Percentiles rank a stretch among this genome's conserved stretches.
phyloP scores from a whole-genome alignment of 2,329 filamentous ascomycete species.

The Scedosporium minutisporum region DNA sequence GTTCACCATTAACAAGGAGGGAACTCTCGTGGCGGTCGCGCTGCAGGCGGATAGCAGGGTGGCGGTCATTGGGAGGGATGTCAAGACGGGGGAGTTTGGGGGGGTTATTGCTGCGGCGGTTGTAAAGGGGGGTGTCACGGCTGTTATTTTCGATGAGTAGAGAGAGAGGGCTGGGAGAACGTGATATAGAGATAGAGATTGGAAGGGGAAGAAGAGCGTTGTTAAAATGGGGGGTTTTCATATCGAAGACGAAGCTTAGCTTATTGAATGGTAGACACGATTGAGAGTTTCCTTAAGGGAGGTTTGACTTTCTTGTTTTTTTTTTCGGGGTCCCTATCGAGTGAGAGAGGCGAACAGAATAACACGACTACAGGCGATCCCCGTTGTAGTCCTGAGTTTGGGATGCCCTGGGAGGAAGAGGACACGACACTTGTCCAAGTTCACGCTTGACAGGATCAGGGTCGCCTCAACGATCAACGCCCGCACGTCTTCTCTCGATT shows the following conservation, averaged over 20 bases:
- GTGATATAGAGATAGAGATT: background rate
- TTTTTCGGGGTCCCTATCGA: too few species aligned
- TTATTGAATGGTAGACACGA: too few species aligned
- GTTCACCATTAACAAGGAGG: slow-evolving; percentile 56
- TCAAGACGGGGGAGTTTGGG: slow-evolving; percentile 45
- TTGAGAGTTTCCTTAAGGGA: too few species aligned
- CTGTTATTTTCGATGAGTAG: slow-evolving; percentile 36
- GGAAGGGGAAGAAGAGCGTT: background rate
- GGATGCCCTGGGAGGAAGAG: too few species aligned
- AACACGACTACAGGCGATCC: too few species aligned
- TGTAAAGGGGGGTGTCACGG: slow-evolving; percentile 34
- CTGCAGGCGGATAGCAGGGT: slow-evolving; percentile 53
- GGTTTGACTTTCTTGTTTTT: too few species aligned
- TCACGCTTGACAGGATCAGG: too few species aligned
- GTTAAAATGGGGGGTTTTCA: background rate
- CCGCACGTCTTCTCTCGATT: background rate
- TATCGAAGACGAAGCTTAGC: background rate
- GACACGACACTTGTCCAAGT: too few species aligned
- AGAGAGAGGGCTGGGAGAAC: background rate
- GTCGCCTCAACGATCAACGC: too few species aligned
- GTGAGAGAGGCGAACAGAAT: too few species aligned
- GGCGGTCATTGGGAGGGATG: slow-evolving; percentile 51
- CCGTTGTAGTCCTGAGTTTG: too few species aligned
- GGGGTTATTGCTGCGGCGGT: slow-evolving; percentile 31
- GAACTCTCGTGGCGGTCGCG: slow-evolving; percentile 54